Evolutionary conservation across 1,284 basidiomycete species (phyloP), one percentile per base, ranked within the genome.

Genomic region (Ceratobasidium papillatum): DNA sequence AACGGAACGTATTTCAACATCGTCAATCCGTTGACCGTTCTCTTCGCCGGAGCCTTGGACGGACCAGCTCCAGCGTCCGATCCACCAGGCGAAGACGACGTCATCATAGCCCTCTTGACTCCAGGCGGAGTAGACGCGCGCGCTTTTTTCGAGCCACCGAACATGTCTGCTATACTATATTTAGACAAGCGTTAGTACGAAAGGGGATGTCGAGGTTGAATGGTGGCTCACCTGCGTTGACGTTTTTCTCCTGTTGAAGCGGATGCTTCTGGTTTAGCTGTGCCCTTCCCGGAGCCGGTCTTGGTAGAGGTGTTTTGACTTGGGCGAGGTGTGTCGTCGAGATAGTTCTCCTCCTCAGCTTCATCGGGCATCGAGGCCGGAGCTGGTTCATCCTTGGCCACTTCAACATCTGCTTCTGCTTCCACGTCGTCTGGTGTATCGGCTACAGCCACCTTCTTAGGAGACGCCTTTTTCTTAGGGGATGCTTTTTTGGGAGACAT

Each of bases 1-100:
- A 93, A 92, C 4, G 91, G 88, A 52, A 93, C 90, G 12, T 89
- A 85, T 79, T 93, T 91, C 54, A 92, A 82, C 19, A 86, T 83
- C 59, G 62, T 65, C 22, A 68, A 30, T 11, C 75, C 75, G 41
- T 62, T 74, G 64, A 75, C 36, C 1, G 52, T 74, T 43, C 62
- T 12, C 8, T 36, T 34, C 2, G 43, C 41, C 4, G 71, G 58
- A 25, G 71, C 32, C 58, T 43, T 61, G 43, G 58, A 30, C 47
- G 58, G 9, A 3, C 11, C 19, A 36, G 27, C 27, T 3, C 25
- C 25, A 11, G 68, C 59, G 32, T 9, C 32, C 5, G 71, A 19
- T n/a, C 49, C 62, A 27, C 52, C 41, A 11, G 51, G 41, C 19
- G 59, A 36, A 25, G 27, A 58, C n/a, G 34, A 65, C 27, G 63